Evolutionary conservation across 768 basidiomycete genomes (phyloP), one percentile per base, ranked within the genome.

Genomic region (Tricholoma saponaceum): DNA sequence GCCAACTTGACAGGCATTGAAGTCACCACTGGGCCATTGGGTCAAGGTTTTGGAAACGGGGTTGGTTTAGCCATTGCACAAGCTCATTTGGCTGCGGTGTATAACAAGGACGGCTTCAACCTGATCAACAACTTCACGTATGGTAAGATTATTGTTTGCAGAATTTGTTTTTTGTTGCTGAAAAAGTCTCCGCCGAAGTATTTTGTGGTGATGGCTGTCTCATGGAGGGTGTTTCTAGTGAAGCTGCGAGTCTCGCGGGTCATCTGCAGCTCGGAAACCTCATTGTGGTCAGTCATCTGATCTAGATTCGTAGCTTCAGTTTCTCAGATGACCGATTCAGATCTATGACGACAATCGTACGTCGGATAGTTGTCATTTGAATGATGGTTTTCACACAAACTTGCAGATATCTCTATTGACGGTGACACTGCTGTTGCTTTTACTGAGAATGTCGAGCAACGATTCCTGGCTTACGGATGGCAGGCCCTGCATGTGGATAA

Each of bases 131-230:
- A 95, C 77, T 87, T 85, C 73, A 95, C 92, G 57, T 98, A 93
- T 71, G 89, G 92, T 91, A 63, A 53, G 71, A 41, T 22, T 8
- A 53, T 23, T 20, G 51, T 54, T 52, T 52, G 57, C 18, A 44
- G 32, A 20, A 51, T n/a, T 28, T 9, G 51, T 54, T 51, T 58
- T 52, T 20, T 50, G 7, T 54, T 56, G 51, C 52, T 60, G 92
- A 49, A n/a, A n/a, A n/a, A n/a, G 16, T 28, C 14, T 49, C n/a
- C 16, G 16, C 26, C 3, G 26, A 26, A 49, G 92, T 89, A 52
- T 96, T 97, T 78, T 81, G 84, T 59, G 95, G 95, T 66, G 95
- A 98, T 74, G 95, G 95, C 47, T 98, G 95, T 76, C 80, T 98
- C 54, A 95, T 95, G 90, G 95, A 98, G 74, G 95, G 95, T 79